Base-by-base conservation (phyloP, 306 rosid genomes). In the Glycyrrhiza uralensis region DNA sequence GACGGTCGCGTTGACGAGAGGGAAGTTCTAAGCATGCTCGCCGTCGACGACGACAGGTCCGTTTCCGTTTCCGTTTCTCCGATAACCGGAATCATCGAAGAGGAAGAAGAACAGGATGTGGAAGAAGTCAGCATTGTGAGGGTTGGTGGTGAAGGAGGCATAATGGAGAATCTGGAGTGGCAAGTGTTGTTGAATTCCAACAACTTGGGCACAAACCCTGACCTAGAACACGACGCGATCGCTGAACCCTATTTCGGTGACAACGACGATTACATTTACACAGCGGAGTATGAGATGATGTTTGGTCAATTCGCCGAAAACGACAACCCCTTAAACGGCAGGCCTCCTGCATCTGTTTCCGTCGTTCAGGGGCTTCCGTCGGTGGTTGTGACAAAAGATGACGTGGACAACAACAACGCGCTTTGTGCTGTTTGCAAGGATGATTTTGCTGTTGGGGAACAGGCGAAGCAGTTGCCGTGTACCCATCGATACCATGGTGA, bases 341-440 rank as follows among this genome's bases (percentile, higher is more conserved):
- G 77, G 73, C 96, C 89, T 61, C 97, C 95, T 0, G 96, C 98
- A 4, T 87, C 96, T 0, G 71, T 14, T 4, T 28, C 87, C 11
- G 76, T 75, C 30, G 88, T 90, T 7, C 55, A 74, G 80, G 80
- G 52, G n/a, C 91, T 93, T 33, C 84, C 89, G 1, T 63, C 83
- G 0, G 82, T 81, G 70, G 74, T 80, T 66, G 69, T 87, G 78
- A 76, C 82, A 28, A 60, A 39, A 22, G 87, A 87, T 29, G 89
- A 92, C 42, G 77, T 80, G 19, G 87, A 76, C 1, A 78, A 73
- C 4, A 76, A 85, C 11, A 73, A 76, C 42, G 78, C 82, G 0
- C 49, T 87, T 2, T 93, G 98, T 75, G 90, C 96, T 0, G 90
- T 93, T 74, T 93, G 97, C 68, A 93, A 88, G 78, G 96, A 88